Conservation (phyloP, 345 rosid genomes). For the Eucalyptus regnans region DNA sequence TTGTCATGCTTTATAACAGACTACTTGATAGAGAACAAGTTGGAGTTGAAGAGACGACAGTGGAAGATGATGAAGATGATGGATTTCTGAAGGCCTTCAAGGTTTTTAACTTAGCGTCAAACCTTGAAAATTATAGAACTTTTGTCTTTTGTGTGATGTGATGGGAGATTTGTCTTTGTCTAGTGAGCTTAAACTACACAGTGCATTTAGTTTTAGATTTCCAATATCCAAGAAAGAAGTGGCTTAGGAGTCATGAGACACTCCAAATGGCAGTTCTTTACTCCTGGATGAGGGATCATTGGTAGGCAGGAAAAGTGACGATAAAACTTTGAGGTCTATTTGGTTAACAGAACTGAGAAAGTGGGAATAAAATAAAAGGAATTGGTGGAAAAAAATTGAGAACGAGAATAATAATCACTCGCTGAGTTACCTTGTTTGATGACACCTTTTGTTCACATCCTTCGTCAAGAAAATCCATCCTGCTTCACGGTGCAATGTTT, state of each 20-base stretch:
- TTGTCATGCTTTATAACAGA: constrained; percentile 13
- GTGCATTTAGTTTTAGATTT: neutral
- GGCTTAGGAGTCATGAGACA: neutral
- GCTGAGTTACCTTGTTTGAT: neutral
- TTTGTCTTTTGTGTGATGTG: neutral
- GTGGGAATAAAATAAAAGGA: neutral
- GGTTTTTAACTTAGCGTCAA: constrained; percentile 19
- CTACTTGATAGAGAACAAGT: constrained; percentile 89
- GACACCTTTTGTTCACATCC: neutral
- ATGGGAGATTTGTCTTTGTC: neutral
- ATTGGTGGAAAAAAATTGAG: neutral
- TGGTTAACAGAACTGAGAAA: neutral
- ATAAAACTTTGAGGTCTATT: neutral
- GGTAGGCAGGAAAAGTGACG: neutral
- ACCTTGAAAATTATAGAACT: neutral
- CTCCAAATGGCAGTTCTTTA: neutral
- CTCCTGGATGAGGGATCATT: neutral
- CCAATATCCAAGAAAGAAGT: neutral
- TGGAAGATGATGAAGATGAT: constrained; percentile 93
- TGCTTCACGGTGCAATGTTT: neutral
- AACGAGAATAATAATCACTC: neutral
- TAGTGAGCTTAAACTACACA: neutral
- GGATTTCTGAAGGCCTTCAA: constrained; percentile 97
- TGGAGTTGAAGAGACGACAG: constrained; percentile 70
- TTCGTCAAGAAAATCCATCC: neutral